phyloP scores from a whole-genome alignment of 306 rosid genomes.

The Lathyrus oleraceus region DNA sequence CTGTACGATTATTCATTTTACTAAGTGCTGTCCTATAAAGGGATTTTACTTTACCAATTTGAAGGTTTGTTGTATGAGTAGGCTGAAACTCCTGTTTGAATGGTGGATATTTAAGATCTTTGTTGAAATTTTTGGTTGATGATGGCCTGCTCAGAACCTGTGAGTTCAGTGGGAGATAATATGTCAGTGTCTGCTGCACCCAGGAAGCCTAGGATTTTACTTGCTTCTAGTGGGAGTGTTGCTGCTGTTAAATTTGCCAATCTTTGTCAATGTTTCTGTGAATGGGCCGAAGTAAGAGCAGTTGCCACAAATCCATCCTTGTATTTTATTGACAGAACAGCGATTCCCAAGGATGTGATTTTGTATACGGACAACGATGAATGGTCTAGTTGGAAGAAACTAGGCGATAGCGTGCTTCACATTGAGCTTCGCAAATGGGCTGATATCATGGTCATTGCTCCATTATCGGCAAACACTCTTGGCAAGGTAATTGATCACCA shows the following conservation, averaged over 20 bases:
- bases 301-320: constrained; percentile 61
- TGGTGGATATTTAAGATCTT: constrained; percentile 33
- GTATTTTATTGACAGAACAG: constrained; percentile 71
- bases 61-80: constrained; percentile 30
- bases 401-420: constrained; percentile 74
- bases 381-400: constrained; percentile 62
- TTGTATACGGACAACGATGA: constrained; percentile 74
- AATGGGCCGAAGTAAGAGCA: constrained; percentile 81
- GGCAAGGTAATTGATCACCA: constrained; percentile 56
- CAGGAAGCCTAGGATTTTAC: constrained; percentile 77
- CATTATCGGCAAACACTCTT: constrained; percentile 83
- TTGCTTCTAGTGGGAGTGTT: constrained; percentile 81
- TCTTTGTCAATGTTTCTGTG: constrained; percentile 54
- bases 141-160: constrained; percentile 68
- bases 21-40: constrained; percentile 14
- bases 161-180: constrained; percentile 45
- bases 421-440: constrained; percentile 85
- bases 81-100: constrained; percentile 34
- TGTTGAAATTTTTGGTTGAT: constrained; percentile 42
- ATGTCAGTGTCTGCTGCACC: constrained; percentile 42
- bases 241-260: constrained; percentile 69
- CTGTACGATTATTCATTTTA: neutral
- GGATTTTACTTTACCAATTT: constrained; percentile 32
- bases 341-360: constrained; percentile 67
- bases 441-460: constrained; percentile 86